Percentiles rank a stretch among this genome's conserved stretches.
Evolutionary conservation across 306 rosid species (phyloP).

Genomic region (Chamaecrista fasciculata): DNA sequence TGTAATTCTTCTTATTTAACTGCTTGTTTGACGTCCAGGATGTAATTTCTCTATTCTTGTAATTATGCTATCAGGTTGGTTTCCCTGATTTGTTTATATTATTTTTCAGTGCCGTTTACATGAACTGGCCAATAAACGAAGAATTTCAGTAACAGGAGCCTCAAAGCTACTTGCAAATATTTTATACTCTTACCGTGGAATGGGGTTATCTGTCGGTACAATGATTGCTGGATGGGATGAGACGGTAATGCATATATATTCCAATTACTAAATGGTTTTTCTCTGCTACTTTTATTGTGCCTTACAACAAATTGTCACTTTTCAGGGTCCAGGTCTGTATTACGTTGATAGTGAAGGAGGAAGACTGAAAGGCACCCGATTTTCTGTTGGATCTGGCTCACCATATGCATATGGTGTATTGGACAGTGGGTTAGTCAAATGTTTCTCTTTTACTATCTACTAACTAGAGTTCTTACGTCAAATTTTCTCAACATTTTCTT

Average conservation of each 20-base stretch:
- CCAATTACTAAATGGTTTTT: not conserved
- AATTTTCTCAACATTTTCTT: conserved; percentile 20
- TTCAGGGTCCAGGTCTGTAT: conserved; percentile 92
- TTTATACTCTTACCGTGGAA: conserved; percentile 91
- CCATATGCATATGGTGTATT: conserved; percentile 97
- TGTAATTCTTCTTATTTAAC: not conserved
- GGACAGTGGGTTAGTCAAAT: conserved; percentile 65
- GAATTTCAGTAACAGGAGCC: conserved; percentile 96
- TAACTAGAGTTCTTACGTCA: not conserved
- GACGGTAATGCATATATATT: conserved; percentile 52
- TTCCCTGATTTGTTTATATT: conserved; percentile 25
- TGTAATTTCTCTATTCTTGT: not conserved
- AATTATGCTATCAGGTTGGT: not conserved
- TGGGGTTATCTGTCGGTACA: conserved; percentile 97
- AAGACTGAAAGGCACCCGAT: conserved; percentile 86
- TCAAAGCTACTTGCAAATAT: conserved; percentile 94
- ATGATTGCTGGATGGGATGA: conserved; percentile 99
- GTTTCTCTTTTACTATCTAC: conserved; percentile 10
- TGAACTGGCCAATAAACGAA: conserved; percentile 85
- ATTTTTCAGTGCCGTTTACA: conserved; percentile 75
- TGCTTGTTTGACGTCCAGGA: not conserved
- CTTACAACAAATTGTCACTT: not conserved
- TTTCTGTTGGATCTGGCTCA: conserved; percentile 98
- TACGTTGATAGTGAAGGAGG: conserved; percentile 98
- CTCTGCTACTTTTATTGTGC: not conserved